phyloP scores from a whole-genome alignment of 129 eudicot genomes.

The Flaveria linearis region DNA sequence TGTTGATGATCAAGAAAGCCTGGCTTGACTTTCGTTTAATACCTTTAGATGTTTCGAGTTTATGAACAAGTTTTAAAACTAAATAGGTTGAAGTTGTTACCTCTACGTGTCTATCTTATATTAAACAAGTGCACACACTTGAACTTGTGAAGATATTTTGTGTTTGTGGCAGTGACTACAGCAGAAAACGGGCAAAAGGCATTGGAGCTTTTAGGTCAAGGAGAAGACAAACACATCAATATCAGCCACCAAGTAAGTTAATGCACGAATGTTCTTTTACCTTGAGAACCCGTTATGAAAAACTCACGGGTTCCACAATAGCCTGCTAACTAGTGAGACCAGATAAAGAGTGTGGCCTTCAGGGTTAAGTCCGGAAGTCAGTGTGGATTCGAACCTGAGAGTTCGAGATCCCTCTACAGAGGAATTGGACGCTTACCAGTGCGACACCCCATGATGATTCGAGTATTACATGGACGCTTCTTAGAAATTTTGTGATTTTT shows the following conservation, averaged over 20 bases:
- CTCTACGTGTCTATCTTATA: neutral
- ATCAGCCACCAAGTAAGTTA: constrained; percentile 40
- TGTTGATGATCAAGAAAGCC: neutral
- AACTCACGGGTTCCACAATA: neutral
- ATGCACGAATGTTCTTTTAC: neutral
- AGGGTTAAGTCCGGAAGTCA: neutral
- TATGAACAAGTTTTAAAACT: neutral
- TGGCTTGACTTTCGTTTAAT: too few species aligned
- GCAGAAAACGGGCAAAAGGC: constrained; percentile 66
- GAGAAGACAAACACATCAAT: constrained; percentile 31
- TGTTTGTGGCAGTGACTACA: constrained; percentile 51
- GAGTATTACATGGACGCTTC: neutral
- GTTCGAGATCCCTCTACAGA: neutral
- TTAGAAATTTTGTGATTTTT: neutral
- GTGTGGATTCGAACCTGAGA: too few species aligned
- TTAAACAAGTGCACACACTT: constrained; percentile 9
- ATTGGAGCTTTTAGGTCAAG: constrained; percentile 59
- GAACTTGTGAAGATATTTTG: constrained; percentile 9
- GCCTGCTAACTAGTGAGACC: neutral
- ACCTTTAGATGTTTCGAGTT: neutral
- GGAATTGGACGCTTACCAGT: neutral
- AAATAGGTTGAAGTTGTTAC: neutral
- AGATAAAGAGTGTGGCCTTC: neutral
- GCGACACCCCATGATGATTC: neutral
- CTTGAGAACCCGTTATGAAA: neutral